These are phyloP conservation scores for Gentiana straminea DNA, from an alignment of 257 asterid genomes.

Conservation along the genomic window DNA sequence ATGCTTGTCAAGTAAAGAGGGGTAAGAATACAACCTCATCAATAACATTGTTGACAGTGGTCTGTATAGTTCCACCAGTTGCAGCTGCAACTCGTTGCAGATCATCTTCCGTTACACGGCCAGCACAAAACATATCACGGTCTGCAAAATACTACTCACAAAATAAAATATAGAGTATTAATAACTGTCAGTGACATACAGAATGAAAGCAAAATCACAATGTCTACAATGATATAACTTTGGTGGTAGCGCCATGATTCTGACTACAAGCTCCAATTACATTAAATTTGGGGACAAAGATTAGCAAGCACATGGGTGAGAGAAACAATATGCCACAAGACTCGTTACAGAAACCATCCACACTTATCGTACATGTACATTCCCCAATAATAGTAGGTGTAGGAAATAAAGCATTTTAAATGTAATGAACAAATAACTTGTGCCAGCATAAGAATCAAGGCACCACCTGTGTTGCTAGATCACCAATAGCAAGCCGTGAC, in stretches of 20 bases:
- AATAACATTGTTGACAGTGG: constrained; percentile 78
- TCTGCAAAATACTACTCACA: constrained; percentile 79
- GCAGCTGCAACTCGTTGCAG: constrained; percentile 85
- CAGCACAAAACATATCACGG: constrained; percentile 90
- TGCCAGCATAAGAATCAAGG: background rate
- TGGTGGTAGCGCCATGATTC: background rate
- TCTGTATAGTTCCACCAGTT: constrained; percentile 81
- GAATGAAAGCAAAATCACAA: background rate
- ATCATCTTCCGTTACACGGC: constrained; percentile 92
- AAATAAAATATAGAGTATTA: background rate
- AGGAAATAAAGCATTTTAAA: too few relatives aligned
- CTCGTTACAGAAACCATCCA: too few relatives aligned
- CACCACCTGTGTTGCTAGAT: constrained; percentile 80
- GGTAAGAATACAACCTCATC: constrained; percentile 49
- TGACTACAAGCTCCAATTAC: background rate
- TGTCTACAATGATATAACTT: background rate
- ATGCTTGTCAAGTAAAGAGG: constrained; percentile 4
- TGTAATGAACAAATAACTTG: too few relatives aligned
- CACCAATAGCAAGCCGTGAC: constrained; percentile 93
- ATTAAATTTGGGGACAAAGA: background rate
- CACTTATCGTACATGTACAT: too few relatives aligned
- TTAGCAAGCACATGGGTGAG: too few relatives aligned
- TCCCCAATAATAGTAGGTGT: too few relatives aligned
- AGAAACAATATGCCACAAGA: too few relatives aligned
- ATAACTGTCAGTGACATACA: background rate